Conservation (phyloP, 805 yeast species). For the Hanseniaspora osmophila region DNA sequence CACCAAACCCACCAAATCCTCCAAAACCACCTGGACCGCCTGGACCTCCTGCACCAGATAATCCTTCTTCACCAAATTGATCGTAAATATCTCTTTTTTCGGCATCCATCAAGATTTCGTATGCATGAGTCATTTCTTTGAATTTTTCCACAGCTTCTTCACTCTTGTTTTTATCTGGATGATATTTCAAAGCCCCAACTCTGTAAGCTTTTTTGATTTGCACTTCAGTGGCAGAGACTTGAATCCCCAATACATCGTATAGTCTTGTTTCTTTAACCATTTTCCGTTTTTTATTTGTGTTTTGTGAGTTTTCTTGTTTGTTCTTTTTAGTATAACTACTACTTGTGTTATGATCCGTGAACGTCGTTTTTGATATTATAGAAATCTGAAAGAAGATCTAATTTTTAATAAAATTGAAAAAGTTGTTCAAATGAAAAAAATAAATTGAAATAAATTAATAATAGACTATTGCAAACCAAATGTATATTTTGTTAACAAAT, state of each 20-base stretch:
- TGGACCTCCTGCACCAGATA: constrained; percentile 62
- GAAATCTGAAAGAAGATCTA: no score
- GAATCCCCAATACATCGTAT: constrained; percentile 61
- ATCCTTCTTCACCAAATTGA: constrained; percentile 84
- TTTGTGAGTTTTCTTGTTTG: not conserved
- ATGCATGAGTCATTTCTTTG: constrained; percentile 77
- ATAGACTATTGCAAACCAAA: no score
- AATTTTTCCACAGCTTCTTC: constrained; percentile 93
- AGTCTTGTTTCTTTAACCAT: constrained; percentile 76
- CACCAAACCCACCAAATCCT: constrained; percentile 36
- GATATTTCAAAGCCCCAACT: constrained; percentile 65
- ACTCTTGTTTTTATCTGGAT: constrained; percentile 71
- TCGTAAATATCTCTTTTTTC: constrained; percentile 86
- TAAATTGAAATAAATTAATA: no score
- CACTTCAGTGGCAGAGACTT: constrained; percentile 50
- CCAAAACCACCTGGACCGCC: constrained; percentile 56
- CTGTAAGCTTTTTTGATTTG: constrained; percentile 76
- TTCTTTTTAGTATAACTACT: constrained; percentile 6
- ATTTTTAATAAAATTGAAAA: no score
- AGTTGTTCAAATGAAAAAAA: no score
- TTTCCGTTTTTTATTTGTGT: constrained; percentile 7
- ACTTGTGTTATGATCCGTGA: constrained; percentile 1
- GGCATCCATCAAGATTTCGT: constrained; percentile 76
- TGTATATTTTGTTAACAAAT: no score
- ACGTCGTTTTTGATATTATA: no score